phyloP scores from a whole-genome alignment of 805 yeast genomes.

The Blastobotrys peoriensis region DNA sequence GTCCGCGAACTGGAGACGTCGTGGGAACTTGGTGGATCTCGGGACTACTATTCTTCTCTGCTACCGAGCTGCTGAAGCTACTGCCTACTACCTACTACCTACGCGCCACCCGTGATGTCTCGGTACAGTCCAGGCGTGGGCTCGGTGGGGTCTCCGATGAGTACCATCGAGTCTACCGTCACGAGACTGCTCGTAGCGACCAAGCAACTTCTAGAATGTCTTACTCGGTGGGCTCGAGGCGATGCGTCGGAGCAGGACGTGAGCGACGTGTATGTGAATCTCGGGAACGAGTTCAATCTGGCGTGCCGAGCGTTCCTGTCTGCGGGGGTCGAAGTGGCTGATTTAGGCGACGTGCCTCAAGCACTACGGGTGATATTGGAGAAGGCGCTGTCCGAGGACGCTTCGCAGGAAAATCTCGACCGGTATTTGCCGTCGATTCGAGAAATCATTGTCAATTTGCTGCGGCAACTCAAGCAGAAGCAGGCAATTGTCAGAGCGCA shows the following conservation, averaged over 20 bases:
- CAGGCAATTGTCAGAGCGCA: slow-evolving; percentile 48
- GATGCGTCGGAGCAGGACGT: slow-evolving; percentile 78
- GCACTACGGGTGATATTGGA: slow-evolving; percentile 74
- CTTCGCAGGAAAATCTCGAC: slow-evolving; percentile 78
- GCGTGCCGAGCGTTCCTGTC: slow-evolving; percentile 73
- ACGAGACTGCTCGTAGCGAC: slow-evolving; percentile 80
- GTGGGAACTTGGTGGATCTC: too few relatives aligned
- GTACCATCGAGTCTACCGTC: slow-evolving; percentile 70
- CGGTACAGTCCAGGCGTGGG: slow-evolving; percentile 1
- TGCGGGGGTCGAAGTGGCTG: slow-evolving; percentile 71
- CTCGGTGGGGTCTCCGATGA: slow-evolving; percentile 20
- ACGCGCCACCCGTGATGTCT: too few relatives aligned
- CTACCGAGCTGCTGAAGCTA: too few relatives aligned
- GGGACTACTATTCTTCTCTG: too few relatives aligned
- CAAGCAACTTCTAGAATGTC: slow-evolving; percentile 75
- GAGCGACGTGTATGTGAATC: slow-evolving; percentile 81
- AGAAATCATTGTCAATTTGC: slow-evolving; percentile 72
- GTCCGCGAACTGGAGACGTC: too few relatives aligned
- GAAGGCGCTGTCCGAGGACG: slow-evolving; percentile 76
- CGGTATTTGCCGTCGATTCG: slow-evolving; percentile 76
- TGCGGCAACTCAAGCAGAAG: slow-evolving; percentile 74
- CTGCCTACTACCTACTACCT: too few relatives aligned
- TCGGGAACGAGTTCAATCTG: slow-evolving; percentile 89
- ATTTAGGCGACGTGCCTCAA: slow-evolving; percentile 86
- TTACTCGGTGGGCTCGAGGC: slow-evolving; percentile 85